These are phyloP conservation scores for Lactifluus piperatus DNA, from an alignment of 768 basidiomycete species.

Conservation along the genomic window DNA sequence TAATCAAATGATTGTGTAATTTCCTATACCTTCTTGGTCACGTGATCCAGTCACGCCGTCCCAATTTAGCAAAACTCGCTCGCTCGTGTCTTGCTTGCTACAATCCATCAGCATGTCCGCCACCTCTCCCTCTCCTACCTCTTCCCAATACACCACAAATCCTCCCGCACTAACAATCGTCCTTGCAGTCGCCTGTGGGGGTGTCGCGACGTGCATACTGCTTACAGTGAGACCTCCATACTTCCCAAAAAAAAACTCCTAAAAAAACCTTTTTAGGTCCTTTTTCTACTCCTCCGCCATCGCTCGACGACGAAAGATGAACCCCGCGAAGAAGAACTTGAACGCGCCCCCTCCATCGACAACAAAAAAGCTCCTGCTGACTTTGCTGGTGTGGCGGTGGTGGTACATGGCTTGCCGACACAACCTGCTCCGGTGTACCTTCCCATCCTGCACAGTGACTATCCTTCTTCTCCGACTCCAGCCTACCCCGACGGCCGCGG, in stretches of 20 bases:
- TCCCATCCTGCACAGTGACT: background rate
- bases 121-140: background rate
- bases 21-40: background rate
- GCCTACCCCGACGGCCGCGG: background rate
- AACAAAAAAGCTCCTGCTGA: background rate
- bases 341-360: background rate
- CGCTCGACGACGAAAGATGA: background rate
- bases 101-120: too few species aligned
- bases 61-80: background rate
- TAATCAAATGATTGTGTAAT: too few species aligned
- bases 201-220: background rate
- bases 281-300: conserved; percentile 6
- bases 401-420: background rate
- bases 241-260: background rate
- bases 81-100: too few species aligned
- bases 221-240: background rate
- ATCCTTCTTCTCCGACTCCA: background rate
- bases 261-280: background rate
- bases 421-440: background rate
- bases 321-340: background rate
- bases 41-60: conserved; percentile 2
- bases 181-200: background rate
- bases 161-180: background rate
- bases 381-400: too few species aligned
- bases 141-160: background rate